Conservation (phyloP, 1,139 yeast genomes). For the Kurtzmaniella quercitrusa region DNA sequence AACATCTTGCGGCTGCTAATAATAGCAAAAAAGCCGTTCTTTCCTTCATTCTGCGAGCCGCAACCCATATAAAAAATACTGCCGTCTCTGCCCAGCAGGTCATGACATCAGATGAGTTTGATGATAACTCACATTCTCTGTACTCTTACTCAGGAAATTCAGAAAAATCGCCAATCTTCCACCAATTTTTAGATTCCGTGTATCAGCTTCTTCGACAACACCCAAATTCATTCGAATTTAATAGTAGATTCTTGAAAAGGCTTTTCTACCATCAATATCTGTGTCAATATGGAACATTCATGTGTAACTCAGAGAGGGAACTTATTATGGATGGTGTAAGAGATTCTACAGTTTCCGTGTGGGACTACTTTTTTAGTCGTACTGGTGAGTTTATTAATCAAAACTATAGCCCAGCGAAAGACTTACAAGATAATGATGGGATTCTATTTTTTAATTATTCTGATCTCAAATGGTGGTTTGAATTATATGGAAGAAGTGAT, state of each 20-base stretch:
- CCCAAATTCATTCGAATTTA: constrained; percentile 76
- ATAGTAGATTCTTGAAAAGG: constrained; percentile 81
- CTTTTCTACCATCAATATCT: constrained; percentile 84
- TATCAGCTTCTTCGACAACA: constrained; percentile 72
- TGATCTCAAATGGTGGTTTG: constrained; percentile 84
- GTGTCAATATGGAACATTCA: constrained; percentile 91
- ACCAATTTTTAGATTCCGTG: constrained; percentile 87
- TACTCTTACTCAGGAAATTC: constrained; percentile 35
- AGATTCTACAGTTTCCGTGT: constrained; percentile 67
- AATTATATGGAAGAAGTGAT: constrained; percentile 70
- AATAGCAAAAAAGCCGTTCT: constrained; percentile 12
- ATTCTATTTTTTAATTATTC: constrained; percentile 65
- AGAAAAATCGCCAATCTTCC: constrained; percentile 82
- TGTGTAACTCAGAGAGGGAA: constrained; percentile 72
- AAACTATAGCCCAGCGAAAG: constrained; percentile 23
- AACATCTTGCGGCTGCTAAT: constrained; percentile 5
- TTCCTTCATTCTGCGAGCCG: constrained; percentile 39
- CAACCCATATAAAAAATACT: constrained; percentile 37
- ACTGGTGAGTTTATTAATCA: constrained; percentile 64
- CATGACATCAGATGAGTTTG: constrained; percentile 7
- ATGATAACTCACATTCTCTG: constrained; percentile 12
- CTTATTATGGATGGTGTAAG: constrained; percentile 28
- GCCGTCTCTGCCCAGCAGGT: constrained; percentile 24
- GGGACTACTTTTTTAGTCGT: constrained; percentile 90
- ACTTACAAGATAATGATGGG: constrained; percentile 29